Evolutionary conservation across 371 early-diverging fungal species (phyloP).

Genomic region (Mortierella sp.): DNA sequence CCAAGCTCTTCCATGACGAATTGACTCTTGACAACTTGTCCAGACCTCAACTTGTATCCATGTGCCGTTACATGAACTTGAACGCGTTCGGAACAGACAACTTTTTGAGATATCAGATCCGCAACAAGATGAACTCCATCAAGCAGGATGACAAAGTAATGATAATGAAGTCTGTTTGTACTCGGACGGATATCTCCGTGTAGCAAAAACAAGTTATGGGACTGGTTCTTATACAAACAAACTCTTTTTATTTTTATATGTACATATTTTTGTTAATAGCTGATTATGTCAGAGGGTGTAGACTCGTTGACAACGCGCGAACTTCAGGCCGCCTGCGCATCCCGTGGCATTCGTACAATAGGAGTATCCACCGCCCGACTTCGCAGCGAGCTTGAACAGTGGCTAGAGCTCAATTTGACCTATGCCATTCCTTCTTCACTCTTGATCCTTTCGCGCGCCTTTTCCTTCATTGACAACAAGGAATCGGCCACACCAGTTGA

Average conservation of each 20-base stretch:
- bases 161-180: not conserved
- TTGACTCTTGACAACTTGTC: conserved; percentile 93
- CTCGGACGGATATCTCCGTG: not conserved
- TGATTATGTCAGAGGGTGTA: conserved; percentile 92
- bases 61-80: conserved; percentile 94
- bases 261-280: conserved; percentile 41
- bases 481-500: conserved; percentile 74
- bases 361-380: conserved; percentile 91
- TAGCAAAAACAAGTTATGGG: not conserved
- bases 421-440: conserved; percentile 95
- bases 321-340: conserved; percentile 87
- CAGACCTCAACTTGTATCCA: conserved; percentile 93
- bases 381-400: conserved; percentile 89
- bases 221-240: not conserved
- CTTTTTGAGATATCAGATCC: conserved; percentile 91
- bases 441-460: conserved; percentile 92
- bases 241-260: not conserved
- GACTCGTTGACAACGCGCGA: conserved; percentile 89
- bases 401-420: conserved; percentile 93
- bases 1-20: conserved; percentile 92
- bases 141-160: conserved; percentile 87
- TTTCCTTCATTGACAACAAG: conserved; percentile 81
- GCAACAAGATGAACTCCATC: conserved; percentile 87
- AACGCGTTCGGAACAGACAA: conserved; percentile 97
- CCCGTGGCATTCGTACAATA: conserved; percentile 91